Evolutionary conservation across 2,329 filamentous ascomycete genomes (phyloP), one percentile per base, ranked within the genome.

Genomic region (Hirsutella rhossiliensis): DNA sequence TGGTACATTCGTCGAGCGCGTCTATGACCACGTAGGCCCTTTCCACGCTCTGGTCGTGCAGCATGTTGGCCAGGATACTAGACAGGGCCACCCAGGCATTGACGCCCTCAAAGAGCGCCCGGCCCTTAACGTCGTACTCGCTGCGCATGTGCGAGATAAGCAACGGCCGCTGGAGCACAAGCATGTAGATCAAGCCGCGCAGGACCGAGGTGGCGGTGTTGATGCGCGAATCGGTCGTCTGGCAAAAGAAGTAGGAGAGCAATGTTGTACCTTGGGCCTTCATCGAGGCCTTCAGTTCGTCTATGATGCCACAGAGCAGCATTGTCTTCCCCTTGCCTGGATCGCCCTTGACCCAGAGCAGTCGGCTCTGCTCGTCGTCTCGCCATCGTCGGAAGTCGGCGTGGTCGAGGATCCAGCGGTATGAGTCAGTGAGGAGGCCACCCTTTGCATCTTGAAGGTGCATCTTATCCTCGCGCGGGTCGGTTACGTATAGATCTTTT

Each of bases 1-100:
- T 37, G 3, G 30, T 39, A 43, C 66, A 71, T 50, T 73, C 68
- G 45, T 75, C 68, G 1, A 73, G 62, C 1, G 67, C 69, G 52
- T 73, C 67, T 37, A 75, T 54, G 11, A 72, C 46, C 3, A 75
- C 42, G 46, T 58, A 58, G 0, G 53, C 56, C 0, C 13, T 47
- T 1, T 51, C 15, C 2, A 64, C 43, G 5, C 13, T 50, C 4
- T 47, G 44, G 38, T 71, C 64, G 12, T 56, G 12, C 2, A 75
- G 45, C 8, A 75, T 66, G 4, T 50, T 48, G 1, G 13, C 45
- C 1, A 75, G 59, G 6, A 72, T 63, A 2, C 58, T 44, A 0
- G 51, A 57, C 11, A 75, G 40, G 2, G 55, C 52, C 38, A 53
- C 32, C 56, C 60, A 68, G 3, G 60, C 55, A 55, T 67, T 67